A percentile compares a stretch with the other conserved stretches of the same genome.
phyloP scores from a whole-genome alignment of 306 rosid genomes.

The Fragaria iinumae region DNA sequence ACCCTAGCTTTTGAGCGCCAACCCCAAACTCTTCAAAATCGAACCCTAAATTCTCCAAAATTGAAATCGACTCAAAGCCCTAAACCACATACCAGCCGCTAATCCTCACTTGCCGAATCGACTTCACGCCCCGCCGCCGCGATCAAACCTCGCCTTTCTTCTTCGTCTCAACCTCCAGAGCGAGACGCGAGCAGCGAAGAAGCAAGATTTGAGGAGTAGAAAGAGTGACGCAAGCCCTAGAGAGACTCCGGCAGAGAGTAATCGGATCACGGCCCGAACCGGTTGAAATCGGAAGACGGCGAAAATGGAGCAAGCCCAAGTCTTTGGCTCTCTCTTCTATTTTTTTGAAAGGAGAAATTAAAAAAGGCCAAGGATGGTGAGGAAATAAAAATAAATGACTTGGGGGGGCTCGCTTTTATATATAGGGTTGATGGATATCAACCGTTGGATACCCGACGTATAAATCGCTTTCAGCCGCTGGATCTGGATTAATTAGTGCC shows the following conservation, averaged over 20 bases:
- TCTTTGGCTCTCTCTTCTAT: background rate
- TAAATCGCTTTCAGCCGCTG: background rate
- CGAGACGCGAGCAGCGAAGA: background rate
- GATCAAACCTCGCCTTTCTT: background rate
- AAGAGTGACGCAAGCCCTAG: background rate
- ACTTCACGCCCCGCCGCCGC: background rate
- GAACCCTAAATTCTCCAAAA: background rate
- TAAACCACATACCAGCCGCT: constrained; percentile 3
- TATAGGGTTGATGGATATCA: background rate
- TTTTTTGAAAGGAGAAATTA: background rate
- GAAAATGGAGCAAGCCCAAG: background rate
- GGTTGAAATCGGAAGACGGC: background rate
- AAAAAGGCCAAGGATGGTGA: background rate
- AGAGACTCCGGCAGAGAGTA: background rate
- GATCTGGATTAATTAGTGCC: background rate
- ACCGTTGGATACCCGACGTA: background rate
- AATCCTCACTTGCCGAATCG: background rate
- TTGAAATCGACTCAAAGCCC: background rate
- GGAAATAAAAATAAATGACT: background rate
- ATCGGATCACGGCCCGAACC: constrained; percentile 18
- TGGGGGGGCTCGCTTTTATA: background rate
- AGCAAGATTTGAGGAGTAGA: background rate
- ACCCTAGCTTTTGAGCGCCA: constrained; percentile 7
- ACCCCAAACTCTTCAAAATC: constrained; percentile 5
- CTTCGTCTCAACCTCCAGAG: background rate